These are phyloP conservation scores for Lactifluus pinguis DNA, from an alignment of 768 basidiomycete species.

Conservation along the genomic window DNA sequence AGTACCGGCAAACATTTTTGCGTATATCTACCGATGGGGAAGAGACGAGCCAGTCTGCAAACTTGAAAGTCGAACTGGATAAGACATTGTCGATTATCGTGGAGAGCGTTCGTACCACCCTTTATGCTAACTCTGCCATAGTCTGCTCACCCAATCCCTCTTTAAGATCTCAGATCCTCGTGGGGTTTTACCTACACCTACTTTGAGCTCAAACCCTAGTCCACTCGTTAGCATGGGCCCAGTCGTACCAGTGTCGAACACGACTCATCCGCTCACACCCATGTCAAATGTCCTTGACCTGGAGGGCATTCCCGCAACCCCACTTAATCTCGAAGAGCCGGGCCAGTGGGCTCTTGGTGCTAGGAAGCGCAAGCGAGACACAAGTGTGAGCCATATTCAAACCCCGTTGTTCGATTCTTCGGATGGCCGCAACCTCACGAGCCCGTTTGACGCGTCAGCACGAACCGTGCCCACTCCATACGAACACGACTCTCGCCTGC, in stretches of 20 bases:
- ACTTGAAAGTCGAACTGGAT: slow-evolving; percentile 9
- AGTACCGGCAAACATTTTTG: slow-evolving; percentile 16
- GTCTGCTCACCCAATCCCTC: not conserved
- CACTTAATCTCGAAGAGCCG: not conserved
- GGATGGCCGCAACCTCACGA: not conserved
- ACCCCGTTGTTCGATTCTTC: not conserved
- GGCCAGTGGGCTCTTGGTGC: not conserved
- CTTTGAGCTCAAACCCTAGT: not conserved
- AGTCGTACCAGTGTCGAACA: not conserved
- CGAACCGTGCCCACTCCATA: not conserved
- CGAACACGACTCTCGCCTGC: not conserved
- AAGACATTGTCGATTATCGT: slow-evolving; percentile 10
- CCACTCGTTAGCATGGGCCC: not conserved
- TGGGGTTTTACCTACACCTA: not conserved
- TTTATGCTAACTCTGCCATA: not conserved
- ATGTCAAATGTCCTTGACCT: not conserved
- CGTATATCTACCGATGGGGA: slow-evolving; percentile 12
- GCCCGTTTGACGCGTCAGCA: not conserved
- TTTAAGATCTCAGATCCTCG: slow-evolving; percentile 1
- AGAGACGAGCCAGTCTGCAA: slow-evolving; percentile 12
- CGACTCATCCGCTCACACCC: slow-evolving; percentile 6
- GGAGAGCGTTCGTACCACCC: slow-evolving; percentile 8
- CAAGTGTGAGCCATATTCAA: not conserved
- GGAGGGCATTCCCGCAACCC: not conserved
- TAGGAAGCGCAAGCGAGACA: slow-evolving; percentile 10